phyloP scores from a whole-genome alignment of 2,329 filamentous ascomycete genomes.

The Arthroderma sp. region DNA sequence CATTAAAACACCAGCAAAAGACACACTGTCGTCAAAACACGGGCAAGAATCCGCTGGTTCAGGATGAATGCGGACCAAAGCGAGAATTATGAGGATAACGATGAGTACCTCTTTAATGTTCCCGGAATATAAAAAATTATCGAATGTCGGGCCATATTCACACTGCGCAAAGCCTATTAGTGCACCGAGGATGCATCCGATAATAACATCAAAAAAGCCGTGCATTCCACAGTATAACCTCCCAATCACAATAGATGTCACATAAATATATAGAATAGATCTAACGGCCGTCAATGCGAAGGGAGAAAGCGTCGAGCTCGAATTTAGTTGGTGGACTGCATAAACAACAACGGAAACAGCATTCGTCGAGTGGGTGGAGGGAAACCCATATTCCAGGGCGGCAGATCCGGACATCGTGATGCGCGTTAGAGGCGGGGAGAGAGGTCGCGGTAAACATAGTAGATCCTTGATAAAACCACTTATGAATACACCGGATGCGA shows the following conservation, averaged over 20 bases:
- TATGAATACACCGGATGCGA: conserved; percentile 68
- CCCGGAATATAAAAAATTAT: conserved; percentile 56
- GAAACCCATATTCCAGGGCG: conserved; percentile 91
- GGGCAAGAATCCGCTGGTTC: conserved; percentile 95
- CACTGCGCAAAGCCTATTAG: conserved; percentile 46
- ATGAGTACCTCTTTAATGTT: conserved; percentile 52
- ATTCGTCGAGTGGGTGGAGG: conserved; percentile 93
- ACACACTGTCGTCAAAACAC: conserved; percentile 90
- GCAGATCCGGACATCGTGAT: conserved; percentile 86
- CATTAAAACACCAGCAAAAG: conserved; percentile 81
- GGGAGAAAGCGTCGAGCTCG: conserved; percentile 47
- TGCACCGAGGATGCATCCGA: conserved; percentile 67
- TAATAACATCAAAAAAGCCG: conserved; percentile 79
- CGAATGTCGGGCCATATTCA: conserved; percentile 45
- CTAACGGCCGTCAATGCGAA: conserved; percentile 52
- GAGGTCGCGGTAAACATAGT: conserved; percentile 76
- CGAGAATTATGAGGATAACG: conserved; percentile 52
- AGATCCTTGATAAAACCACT: conserved; percentile 93
- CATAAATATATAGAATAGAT: conserved; percentile 66
- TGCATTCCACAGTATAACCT: conserved; percentile 98
- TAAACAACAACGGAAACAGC: conserved; percentile 90
- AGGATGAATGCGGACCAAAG: conserved; percentile 77
- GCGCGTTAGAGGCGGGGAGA: conserved; percentile 80
- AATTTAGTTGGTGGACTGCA: conserved; percentile 56
- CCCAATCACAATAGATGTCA: conserved; percentile 75